Percentiles rank a stretch among this genome's conserved stretches.
These are phyloP conservation scores for Theobroma cacao DNA, from an alignment of 345 rosid genomes.

Conservation along the genomic window DNA sequence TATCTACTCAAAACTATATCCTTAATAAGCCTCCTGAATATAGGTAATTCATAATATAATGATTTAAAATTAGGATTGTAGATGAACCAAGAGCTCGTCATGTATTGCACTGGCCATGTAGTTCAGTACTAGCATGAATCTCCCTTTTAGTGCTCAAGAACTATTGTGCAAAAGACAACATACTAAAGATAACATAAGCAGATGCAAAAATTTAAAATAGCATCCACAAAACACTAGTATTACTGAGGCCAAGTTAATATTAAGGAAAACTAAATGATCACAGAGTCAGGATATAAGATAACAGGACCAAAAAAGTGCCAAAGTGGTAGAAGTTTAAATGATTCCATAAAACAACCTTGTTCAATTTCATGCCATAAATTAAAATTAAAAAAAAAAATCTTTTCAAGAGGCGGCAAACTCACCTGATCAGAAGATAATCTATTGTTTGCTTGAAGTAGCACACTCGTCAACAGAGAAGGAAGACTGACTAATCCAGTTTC, in stretches of 20 bases:
- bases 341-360: background rate
- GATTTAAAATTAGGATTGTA: background rate
- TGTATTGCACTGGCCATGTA: background rate
- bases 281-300: background rate
- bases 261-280: background rate
- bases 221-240: background rate
- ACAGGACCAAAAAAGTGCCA: background rate
- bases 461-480: slow-evolving; percentile 71
- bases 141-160: background rate
- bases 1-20: background rate
- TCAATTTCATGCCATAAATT: background rate
- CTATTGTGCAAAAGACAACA: background rate
- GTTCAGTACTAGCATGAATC: background rate
- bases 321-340: background rate
- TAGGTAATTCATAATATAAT: background rate
- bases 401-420: slow-evolving; percentile 8
- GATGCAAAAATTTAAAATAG: background rate
- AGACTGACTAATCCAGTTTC: slow-evolving; percentile 80
- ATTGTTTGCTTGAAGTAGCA: slow-evolving; percentile 74
- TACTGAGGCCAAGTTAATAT: background rate
- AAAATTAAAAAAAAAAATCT: background rate
- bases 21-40: background rate
- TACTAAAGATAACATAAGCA: background rate
- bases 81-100: too few relatives aligned
- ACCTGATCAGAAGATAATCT: slow-evolving; percentile 67